Base-by-base conservation (phyloP, 2,329 filamentous ascomycete genomes). In the Pseudocercospora fuligena region DNA sequence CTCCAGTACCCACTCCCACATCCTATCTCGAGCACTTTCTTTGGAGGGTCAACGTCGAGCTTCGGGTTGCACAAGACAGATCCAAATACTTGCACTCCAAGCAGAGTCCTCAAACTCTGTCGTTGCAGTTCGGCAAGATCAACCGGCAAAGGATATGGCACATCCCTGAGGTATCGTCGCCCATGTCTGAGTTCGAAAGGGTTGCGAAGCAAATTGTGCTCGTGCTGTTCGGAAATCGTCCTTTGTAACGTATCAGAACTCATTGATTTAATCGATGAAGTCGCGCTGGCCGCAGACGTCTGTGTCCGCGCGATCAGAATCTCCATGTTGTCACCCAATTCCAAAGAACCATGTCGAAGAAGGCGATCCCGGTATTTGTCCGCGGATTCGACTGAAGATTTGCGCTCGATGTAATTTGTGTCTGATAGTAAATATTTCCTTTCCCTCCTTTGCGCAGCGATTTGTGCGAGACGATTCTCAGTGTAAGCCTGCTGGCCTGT, bases 1-100 rank as follows among this genome's bases (percentile, higher is more conserved):
- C 92, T 94, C 94, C 94, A 97, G 76, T 96, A 92, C 25, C 89
- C 94, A 21, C 91, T 91, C 19, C 94, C 94, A 78, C 94, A 98
- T 31, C 90, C 93, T 36, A 97, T 81, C 76, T 98, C 94, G 25
- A 98, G 84, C 29, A 98, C 90, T 70, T 89, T 89, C 73, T 85
- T 86, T 0, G 94, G 94, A 21, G 92, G 89, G 56, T 88, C 87
- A 69, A 87, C 85, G 51, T 85, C 81, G 62, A 92, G 85, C 31
- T 84, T 83, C 0, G 90, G 89, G 8, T 90, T 91, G 79, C 91
- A 94, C 64, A 95, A 86, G 0, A 93, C 91, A 11, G 88, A 88
- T 53, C 93, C 92, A 73, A 95, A 93, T 36, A 97, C 87, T 75
- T 92, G 89, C 72, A 92, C 90, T 60, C 93, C 84, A 69, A 97